Conservation (phyloP, 805 yeast genomes). For the Cyberlindnera misumaiensis region DNA sequence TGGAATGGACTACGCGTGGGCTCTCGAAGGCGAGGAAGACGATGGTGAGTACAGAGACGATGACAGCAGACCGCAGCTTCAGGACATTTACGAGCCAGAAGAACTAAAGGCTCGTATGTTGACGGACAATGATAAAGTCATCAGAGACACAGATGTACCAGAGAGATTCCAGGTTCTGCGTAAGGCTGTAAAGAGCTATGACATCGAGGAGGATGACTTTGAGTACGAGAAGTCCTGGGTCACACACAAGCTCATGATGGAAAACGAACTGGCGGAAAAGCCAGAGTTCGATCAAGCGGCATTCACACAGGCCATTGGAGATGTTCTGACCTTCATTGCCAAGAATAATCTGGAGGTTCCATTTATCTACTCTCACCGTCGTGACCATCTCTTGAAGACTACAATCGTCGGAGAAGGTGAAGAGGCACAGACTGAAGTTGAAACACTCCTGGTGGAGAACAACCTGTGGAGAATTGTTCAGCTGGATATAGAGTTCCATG, state of each 20-base stretch:
- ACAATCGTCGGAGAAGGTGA: slow-evolving; percentile 39
- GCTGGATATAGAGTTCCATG: slow-evolving; percentile 83
- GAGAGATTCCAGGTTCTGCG: slow-evolving; percentile 85
- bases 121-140: slow-evolving; percentile 85
- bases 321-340: slow-evolving; percentile 63
- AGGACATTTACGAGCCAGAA: slow-evolving; percentile 90
- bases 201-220: slow-evolving; percentile 63
- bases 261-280: slow-evolving; percentile 34
- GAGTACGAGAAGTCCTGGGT: slow-evolving; percentile 76
- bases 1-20: slow-evolving; percentile 98
- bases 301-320: slow-evolving; percentile 63
- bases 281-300: slow-evolving; percentile 36
- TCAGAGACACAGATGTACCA: slow-evolving; percentile 83
- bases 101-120: slow-evolving; percentile 87
- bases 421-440: slow-evolving; percentile 30
- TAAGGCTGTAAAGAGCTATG: slow-evolving; percentile 53
- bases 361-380: slow-evolving; percentile 89
- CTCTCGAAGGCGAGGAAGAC: slow-evolving; percentile 80
- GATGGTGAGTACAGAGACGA: slow-evolving; percentile 36
- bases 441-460: slow-evolving; percentile 60
- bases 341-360: slow-evolving; percentile 87
- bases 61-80: slow-evolving; percentile 46
- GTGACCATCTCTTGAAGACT: slow-evolving; percentile 71
- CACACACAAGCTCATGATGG: slow-evolving; percentile 51
- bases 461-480: slow-evolving; percentile 90